Percentiles rank a stretch among this genome's conserved stretches.
phyloP scores from a whole-genome alignment of 306 rosid species.

The Spatholobus suberectus region DNA sequence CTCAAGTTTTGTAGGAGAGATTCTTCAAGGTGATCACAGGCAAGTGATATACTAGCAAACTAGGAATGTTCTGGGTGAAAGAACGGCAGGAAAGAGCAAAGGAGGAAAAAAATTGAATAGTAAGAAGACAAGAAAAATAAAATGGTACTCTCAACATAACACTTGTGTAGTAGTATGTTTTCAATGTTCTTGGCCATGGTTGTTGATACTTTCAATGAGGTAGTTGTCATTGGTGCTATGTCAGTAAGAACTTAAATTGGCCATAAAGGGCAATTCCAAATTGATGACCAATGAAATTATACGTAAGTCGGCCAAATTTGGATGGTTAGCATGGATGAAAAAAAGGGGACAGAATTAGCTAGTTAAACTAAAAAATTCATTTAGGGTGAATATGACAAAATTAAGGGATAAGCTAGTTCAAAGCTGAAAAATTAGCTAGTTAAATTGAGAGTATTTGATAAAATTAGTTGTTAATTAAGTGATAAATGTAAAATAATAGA shows the following conservation, averaged over 20 bases:
- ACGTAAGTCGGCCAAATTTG: conserved; percentile 26
- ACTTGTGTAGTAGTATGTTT: conserved; percentile 18
- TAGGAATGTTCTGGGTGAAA: neutral
- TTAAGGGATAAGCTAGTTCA: no score
- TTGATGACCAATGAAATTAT: neutral
- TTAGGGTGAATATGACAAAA: neutral
- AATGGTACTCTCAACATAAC: neutral
- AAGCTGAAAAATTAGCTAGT: no score
- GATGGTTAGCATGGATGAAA: conserved; percentile 21
- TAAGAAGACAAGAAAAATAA: conserved; percentile 22
- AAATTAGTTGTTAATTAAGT: no score
- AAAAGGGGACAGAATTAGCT: neutral
- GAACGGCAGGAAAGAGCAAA: neutral
- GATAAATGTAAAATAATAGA: neutral
- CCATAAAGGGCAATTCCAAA: conserved; percentile 29
- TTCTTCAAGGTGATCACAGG: neutral
- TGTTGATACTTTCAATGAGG: conserved; percentile 63
- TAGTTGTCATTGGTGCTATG: conserved; percentile 47
- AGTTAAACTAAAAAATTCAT: neutral
- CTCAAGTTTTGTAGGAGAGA: neutral
- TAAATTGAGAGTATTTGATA: no score
- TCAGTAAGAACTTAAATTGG: conserved; percentile 29
- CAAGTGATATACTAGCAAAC: neutral
- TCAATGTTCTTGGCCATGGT: conserved; percentile 21
- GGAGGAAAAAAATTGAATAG: conserved; percentile 11